These are phyloP conservation scores for Bryoerythrophyllum caledonicum DNA, from an alignment of 225 moss, liverwort and hornwort genomes.

Conservation along the genomic window DNA sequence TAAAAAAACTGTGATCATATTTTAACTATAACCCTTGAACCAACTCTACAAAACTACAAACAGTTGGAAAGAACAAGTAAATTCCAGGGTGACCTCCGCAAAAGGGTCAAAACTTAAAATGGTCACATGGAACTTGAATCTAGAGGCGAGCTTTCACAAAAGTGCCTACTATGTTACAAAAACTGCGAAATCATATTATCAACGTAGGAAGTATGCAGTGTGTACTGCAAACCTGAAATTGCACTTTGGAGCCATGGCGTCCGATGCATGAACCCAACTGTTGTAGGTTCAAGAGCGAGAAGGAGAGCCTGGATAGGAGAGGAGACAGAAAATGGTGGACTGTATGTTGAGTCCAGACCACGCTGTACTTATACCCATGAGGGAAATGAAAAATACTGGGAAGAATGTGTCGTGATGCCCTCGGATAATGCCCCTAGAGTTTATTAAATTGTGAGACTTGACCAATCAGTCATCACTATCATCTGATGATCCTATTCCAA, in stretches of 20 bases:
- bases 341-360: neutral
- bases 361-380: neutral
- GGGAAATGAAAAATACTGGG: too few relatives aligned
- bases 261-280: neutral
- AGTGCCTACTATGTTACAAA: too few relatives aligned
- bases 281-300: neutral
- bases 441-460: neutral
- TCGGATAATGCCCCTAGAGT: neutral
- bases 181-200: too few relatives aligned
- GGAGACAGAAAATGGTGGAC: neutral
- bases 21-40: neutral
- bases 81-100: neutral
- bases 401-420: neutral
- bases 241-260: neutral
- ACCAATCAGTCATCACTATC: neutral
- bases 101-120: too few relatives aligned
- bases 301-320: too few relatives aligned
- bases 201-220: too few relatives aligned
- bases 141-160: too few relatives aligned
- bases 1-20: neutral
- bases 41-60: neutral
- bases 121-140: too few relatives aligned
- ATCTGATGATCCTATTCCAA: fast-evolving
- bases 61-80: neutral
- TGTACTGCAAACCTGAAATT: neutral